Evolutionary conservation across 108 stramenopile genomes (phyloP).

Genomic region (Schizochytrium sp.): DNA sequence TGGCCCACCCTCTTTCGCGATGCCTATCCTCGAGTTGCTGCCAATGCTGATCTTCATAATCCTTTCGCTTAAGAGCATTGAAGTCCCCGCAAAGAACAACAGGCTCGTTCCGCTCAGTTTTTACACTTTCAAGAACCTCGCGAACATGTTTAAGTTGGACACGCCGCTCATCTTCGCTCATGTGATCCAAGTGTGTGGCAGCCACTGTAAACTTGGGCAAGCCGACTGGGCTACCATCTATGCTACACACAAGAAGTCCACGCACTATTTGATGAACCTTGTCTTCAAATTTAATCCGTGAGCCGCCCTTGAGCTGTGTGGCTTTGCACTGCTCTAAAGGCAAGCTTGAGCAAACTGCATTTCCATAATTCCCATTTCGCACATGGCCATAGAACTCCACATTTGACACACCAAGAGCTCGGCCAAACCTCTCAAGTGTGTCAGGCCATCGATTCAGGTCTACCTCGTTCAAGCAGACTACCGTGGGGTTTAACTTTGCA

Average conservation of each 20-base stretch:
- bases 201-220: slow-evolving; percentile 16
- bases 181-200: slow-evolving; percentile 25
- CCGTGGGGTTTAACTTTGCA: not conserved
- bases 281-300: not conserved
- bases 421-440: not conserved
- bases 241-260: not conserved
- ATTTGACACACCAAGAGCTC: not conserved
- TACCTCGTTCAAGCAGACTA: slow-evolving; percentile 57
- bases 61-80: slow-evolving; percentile 18
- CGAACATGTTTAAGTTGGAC: slow-evolving; percentile 24
- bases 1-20: slow-evolving; percentile 3
- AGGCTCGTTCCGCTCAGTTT: not conserved
- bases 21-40: slow-evolving; percentile 1
- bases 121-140: not conserved
- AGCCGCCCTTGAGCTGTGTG: slow-evolving; percentile 36
- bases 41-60: not conserved
- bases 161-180: slow-evolving; percentile 50
- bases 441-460: slow-evolving; percentile 29
- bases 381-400: slow-evolving; percentile 48
- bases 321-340: not conserved
- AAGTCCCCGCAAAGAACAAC: slow-evolving; percentile 35
- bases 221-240: not conserved
- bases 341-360: slow-evolving; percentile 16
- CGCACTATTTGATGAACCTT: slow-evolving; percentile 57
- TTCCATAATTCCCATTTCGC: not conserved